Evolutionary conservation across 1,284 basidiomycete genomes (phyloP).

Genomic region (Coriolopsis trogii): DNA sequence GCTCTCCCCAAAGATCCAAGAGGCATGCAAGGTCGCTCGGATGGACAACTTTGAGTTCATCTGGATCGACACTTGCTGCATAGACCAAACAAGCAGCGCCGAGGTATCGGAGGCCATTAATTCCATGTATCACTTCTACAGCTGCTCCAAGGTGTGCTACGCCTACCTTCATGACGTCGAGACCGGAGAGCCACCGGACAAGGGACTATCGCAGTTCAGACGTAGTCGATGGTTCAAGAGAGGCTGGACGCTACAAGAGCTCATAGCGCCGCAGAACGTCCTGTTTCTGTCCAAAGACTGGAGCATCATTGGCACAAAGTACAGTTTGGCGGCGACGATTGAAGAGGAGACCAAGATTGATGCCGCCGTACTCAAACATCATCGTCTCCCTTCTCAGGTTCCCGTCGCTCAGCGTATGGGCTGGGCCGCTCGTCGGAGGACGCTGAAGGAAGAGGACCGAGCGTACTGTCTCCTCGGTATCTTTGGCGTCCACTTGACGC

Average conservation of each 20-base stretch:
- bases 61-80: slow-evolving; percentile 3
- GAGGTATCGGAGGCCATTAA: slow-evolving; percentile 3
- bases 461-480: neutral
- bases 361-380: neutral
- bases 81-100: neutral
- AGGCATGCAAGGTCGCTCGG: neutral
- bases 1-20: neutral
- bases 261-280: neutral
- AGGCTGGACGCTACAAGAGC: slow-evolving; percentile 1
- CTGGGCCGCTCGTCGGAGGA: neutral
- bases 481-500: neutral
- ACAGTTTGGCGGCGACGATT: neutral
- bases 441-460: neutral
- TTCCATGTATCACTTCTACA: neutral
- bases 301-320: neutral
- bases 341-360: neutral
- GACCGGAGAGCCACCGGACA: too few relatives aligned
- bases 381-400: neutral
- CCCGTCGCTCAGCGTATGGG: neutral
- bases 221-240: neutral
- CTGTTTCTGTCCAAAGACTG: neutral
- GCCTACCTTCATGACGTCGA: neutral
- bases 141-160: neutral
- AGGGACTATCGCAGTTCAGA: neutral
- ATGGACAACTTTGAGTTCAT: neutral